These are phyloP conservation scores for Myxozyma kluyveri DNA, from an alignment of 805 yeast genomes.

Conservation along the genomic window DNA sequence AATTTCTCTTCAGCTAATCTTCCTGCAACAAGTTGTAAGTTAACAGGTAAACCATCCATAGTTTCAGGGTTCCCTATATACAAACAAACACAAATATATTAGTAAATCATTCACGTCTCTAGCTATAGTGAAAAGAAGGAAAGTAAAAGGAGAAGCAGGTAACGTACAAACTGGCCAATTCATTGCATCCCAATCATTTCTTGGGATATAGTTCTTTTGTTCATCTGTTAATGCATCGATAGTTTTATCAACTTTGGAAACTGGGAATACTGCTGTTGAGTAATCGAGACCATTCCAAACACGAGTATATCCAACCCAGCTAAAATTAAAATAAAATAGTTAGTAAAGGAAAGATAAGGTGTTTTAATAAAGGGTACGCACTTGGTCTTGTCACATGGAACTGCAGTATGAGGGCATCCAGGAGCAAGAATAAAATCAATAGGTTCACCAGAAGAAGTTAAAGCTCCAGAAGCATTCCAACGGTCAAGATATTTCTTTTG, in stretches of 20 bases:
- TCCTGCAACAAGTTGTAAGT: slow-evolving; percentile 30
- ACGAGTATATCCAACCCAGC: slow-evolving; percentile 33
- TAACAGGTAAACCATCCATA: slow-evolving; percentile 32
- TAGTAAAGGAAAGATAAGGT: not conserved
- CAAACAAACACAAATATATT: not conserved
- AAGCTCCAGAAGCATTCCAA: slow-evolving; percentile 43
- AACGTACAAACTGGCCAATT: slow-evolving; percentile 30
- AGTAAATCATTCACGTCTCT: not conserved
- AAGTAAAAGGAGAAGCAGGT: not conserved
- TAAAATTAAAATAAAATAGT: not conserved
- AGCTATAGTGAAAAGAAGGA: not conserved
- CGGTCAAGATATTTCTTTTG: slow-evolving; percentile 44
- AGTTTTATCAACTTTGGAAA: slow-evolving; percentile 27
- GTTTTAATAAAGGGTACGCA: slow-evolving; percentile 26
- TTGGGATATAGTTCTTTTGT: slow-evolving; percentile 26
- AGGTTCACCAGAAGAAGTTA: slow-evolving; percentile 42
- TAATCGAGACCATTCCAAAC: slow-evolving; percentile 35
- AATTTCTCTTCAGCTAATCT: slow-evolving; percentile 31
- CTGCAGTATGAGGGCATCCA: slow-evolving; percentile 48
- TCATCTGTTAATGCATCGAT: slow-evolving; percentile 25
- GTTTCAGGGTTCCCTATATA: slow-evolving; percentile 27
- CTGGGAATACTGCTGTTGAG: slow-evolving; percentile 32
- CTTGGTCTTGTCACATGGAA: slow-evolving; percentile 39
- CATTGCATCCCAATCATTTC: slow-evolving; percentile 28
- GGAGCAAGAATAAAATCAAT: slow-evolving; percentile 53